A percentile compares a stretch with the other conserved stretches of the same genome.
phyloP scores from a whole-genome alignment of 805 yeast genomes.

The Kluyveromyces wickerhamii region DNA sequence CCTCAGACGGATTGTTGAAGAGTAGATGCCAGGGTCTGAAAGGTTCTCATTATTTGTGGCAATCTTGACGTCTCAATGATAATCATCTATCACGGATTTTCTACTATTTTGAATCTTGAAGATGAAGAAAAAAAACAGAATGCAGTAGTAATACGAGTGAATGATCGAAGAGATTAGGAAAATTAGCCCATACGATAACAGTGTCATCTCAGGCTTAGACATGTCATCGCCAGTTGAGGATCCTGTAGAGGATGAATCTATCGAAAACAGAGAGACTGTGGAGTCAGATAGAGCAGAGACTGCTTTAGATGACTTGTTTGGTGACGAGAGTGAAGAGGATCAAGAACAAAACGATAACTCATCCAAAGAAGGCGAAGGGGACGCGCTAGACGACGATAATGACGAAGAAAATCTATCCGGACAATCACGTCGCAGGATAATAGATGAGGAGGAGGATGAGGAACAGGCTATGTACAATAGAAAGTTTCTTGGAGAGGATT shows the following conservation, averaged over 20 bases:
- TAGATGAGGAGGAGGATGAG: constrained; percentile 32
- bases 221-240: constrained; percentile 4
- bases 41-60: no score
- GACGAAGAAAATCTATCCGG: constrained; percentile 17
- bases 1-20: not conserved
- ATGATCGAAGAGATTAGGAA: no score
- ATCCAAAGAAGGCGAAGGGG: constrained; percentile 16
- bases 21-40: not conserved
- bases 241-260: constrained; percentile 7
- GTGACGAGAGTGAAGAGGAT: constrained; percentile 29
- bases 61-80: no score
- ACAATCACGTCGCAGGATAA: constrained; percentile 7
- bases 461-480: constrained; percentile 29
- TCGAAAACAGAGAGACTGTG: constrained; percentile 10
- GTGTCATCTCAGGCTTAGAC: no score
- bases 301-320: constrained; percentile 38
- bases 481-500: constrained; percentile 30
- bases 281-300: constrained; percentile 30
- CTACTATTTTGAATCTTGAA: no score
- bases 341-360: constrained; percentile 16
- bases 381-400: constrained; percentile 16
- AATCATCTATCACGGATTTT: no score
- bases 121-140: no score
- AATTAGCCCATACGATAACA: no score
- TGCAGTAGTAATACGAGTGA: no score